These are phyloP conservation scores for Telopea speciosissima DNA, from an alignment of 177 flowering plant genomes.

Conservation along the genomic window DNA sequence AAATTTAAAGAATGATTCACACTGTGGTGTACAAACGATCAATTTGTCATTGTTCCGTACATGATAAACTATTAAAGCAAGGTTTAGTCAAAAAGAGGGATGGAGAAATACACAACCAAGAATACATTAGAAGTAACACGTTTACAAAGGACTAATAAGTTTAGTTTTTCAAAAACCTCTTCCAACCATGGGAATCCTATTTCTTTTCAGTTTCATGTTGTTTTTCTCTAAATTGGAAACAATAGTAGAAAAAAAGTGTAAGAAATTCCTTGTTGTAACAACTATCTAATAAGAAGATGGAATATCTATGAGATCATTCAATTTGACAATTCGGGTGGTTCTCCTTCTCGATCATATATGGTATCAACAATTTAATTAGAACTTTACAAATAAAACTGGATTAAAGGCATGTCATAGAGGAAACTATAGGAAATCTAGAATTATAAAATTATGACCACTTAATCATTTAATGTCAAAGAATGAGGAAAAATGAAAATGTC, in stretches of 20 bases:
- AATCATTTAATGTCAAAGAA: not conserved
- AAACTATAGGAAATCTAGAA: too few relatives aligned
- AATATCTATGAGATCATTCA: not conserved
- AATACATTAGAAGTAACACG: too few relatives aligned
- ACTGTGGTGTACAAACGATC: not conserved
- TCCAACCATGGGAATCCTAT: not conserved
- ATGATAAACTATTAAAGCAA: not conserved
- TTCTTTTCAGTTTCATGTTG: not conserved
- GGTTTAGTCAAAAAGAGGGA: not conserved
- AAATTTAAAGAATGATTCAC: not conserved
- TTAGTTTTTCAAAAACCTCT: not conserved
- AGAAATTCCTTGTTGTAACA: too few relatives aligned
- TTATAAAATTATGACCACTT: not conserved
- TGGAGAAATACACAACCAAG: not conserved
- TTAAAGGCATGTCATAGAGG: too few relatives aligned
- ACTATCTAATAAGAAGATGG: not conserved
- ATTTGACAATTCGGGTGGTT: slow-evolving; percentile 35
- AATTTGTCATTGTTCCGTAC: not conserved
- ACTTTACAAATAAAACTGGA: not conserved
- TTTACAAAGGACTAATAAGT: not conserved
- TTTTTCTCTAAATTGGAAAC: too few relatives aligned
- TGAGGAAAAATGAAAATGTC: not conserved
- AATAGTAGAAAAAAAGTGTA: too few relatives aligned
- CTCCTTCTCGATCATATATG: slow-evolving; percentile 51
- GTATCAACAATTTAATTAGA: slow-evolving; percentile 9